These are phyloP conservation scores for Elsinoe arachidis DNA, from an alignment of 2,329 filamentous ascomycete genomes.

Conservation along the genomic window DNA sequence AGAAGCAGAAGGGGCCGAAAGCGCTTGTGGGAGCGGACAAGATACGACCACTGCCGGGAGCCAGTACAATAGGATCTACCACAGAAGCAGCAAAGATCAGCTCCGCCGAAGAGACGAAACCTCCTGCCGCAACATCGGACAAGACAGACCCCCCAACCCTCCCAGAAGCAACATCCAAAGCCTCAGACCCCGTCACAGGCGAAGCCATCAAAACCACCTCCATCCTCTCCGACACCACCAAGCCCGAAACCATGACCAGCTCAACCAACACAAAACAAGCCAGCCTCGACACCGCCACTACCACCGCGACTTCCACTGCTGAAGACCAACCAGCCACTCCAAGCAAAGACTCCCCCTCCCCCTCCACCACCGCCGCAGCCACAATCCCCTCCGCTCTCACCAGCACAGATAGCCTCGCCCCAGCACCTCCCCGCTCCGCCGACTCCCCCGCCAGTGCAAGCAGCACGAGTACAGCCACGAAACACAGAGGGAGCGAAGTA, in stretches of 20 bases:
- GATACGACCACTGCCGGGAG: constrained; percentile 9
- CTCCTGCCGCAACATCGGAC: not conserved
- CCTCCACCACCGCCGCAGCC: constrained; percentile 9
- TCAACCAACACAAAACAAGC: constrained; percentile 22
- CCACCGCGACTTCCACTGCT: not conserved
- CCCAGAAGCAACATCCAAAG: not conserved
- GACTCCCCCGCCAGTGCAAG: constrained; percentile 7
- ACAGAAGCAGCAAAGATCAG: constrained; percentile 10
- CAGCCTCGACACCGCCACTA: constrained; percentile 16
- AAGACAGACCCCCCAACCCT: too few species aligned
- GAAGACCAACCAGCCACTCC: not conserved
- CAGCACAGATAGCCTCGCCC: not conserved
- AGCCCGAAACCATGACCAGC: constrained; percentile 23
- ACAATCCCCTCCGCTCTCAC: not conserved
- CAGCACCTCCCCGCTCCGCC: constrained; percentile 13
- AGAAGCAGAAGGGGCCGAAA: constrained; percentile 13
- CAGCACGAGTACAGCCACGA: constrained; percentile 7
- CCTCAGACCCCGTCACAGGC: not conserved
- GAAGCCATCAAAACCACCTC: not conserved
- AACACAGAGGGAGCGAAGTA: constrained; percentile 23
- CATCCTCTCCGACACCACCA: constrained; percentile 14
- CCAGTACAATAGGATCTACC: not conserved
- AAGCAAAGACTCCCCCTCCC: not conserved
- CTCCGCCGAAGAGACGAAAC: not conserved
- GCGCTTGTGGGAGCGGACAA: constrained; percentile 10